These are phyloP conservation scores for Clavulina sp. DNA, from an alignment of 768 basidiomycete genomes.

Conservation along the genomic window DNA sequence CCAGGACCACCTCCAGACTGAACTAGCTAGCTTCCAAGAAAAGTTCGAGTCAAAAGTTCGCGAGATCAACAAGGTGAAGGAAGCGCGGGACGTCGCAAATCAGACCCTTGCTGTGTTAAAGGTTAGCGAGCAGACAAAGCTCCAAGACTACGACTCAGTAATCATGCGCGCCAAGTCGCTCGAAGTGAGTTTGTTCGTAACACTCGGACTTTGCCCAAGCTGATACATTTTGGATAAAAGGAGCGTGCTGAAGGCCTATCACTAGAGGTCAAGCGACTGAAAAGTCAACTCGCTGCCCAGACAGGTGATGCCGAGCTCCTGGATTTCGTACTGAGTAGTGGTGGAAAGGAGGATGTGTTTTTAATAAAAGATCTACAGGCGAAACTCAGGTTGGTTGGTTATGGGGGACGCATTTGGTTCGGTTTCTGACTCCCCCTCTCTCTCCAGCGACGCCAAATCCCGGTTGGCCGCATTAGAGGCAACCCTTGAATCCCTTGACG, in stretches of 20 bases:
- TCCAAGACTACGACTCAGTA: constrained; percentile 24
- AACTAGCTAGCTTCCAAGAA: too few relatives aligned
- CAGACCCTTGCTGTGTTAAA: constrained; percentile 32
- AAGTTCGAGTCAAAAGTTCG: too few relatives aligned
- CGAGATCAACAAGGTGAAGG: constrained; percentile 14
- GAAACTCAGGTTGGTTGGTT: constrained; percentile 34
- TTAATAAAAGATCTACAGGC: constrained; percentile 36
- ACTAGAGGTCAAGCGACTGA: constrained; percentile 56
- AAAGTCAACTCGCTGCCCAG: constrained; percentile 58
- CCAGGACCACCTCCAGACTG: too few relatives aligned
- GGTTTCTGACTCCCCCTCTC: constrained; percentile 10
- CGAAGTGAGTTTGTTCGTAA: constrained; percentile 21
- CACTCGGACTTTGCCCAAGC: neutral
- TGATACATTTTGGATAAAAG: constrained; percentile 19
- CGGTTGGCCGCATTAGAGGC: constrained; percentile 35
- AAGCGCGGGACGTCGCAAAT: constrained; percentile 46
- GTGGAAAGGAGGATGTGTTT: constrained; percentile 21
- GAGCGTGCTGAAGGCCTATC: constrained; percentile 55
- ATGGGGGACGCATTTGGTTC: neutral
- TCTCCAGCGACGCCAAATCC: constrained; percentile 33
- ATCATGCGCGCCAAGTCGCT: constrained; percentile 48
- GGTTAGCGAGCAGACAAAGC: constrained; percentile 27
- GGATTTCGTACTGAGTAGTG: constrained; percentile 43
- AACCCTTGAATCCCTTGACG: constrained; percentile 28
- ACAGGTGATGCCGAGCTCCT: constrained; percentile 55